phyloP scores from a whole-genome alignment of 306 rosid species.

The Rosa persica region DNA sequence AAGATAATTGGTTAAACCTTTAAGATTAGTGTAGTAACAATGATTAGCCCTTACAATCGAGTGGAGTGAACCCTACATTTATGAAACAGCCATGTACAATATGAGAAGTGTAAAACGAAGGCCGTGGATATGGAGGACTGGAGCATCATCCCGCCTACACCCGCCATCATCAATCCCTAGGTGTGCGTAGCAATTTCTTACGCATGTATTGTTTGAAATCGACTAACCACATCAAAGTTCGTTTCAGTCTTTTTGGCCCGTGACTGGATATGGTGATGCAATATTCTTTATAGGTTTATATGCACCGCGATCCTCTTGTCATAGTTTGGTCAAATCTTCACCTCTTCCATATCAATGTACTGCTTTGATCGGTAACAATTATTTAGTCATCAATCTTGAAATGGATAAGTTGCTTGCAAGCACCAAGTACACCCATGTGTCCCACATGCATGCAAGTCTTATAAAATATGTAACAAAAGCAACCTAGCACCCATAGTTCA shows the following conservation, averaged over 20 bases:
- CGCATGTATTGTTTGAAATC: background rate
- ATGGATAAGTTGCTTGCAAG: background rate
- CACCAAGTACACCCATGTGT: background rate
- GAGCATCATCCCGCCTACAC: background rate
- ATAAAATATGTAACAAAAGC: background rate
- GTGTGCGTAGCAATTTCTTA: background rate
- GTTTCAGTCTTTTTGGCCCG: background rate
- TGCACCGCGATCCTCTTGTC: background rate
- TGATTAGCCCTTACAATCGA: too few species aligned
- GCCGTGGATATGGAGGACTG: background rate
- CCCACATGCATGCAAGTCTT: constrained; percentile 5
- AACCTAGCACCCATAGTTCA: background rate
- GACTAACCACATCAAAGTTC: background rate
- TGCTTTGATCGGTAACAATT: background rate
- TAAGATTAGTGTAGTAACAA: too few species aligned
- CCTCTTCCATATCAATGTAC: background rate
- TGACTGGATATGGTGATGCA: background rate
- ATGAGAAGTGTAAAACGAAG: background rate
- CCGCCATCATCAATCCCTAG: background rate
- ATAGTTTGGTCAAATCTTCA: background rate
- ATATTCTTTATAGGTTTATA: background rate
- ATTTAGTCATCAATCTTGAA: background rate
- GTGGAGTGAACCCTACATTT: too few species aligned
- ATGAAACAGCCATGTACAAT: too few species aligned
- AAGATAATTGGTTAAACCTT: too few species aligned